Base-by-base conservation (phyloP, 441 rosid genomes). In the Biscutella laevigata region DNA sequence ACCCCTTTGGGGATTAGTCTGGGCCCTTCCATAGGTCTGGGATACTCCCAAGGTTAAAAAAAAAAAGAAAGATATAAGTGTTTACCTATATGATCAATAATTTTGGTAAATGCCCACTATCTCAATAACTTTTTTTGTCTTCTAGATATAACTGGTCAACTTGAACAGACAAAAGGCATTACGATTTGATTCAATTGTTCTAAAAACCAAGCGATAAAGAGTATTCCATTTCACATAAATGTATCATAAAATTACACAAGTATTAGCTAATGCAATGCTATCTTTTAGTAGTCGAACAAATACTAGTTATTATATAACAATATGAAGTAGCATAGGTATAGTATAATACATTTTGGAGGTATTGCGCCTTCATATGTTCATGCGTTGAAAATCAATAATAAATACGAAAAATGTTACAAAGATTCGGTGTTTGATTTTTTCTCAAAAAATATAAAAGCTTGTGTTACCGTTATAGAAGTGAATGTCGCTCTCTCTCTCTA, bases 371-470 rank as follows among this genome's bases (percentile, higher is more conserved):
- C 48, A 45, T 58, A 56, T 56, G 21, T 25, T 24, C 42, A 64
- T 49, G 53, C 53, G 57, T 57, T 47, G 69, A 56, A 54, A 47
- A 33, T n/a, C 6, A 56, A 26, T 25, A 33, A 38, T 46, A 46
- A 29, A 39, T 36, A 51, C 41, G 7, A 8, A 42, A 42, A 57
- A 28, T 50, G 64, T 57, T 41, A 51, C 42, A 50, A 65, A 66
- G 70, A 66, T 66, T 66, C 70, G 65, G 60, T 43, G 48, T 44
- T 66, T 43, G 70, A 66, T 66, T 66, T 65, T n/a, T n/a, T n/a
- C n/a, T n/a, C n/a, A n/a, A n/a, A n/a, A n/a, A n/a, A n/a, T n/a
- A n/a, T n/a, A n/a, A n/a, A n/a, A n/a, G n/a, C n/a, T n/a, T 40
- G 53, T 64, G 45, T 57, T 51, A 51, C 65, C 65, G 60, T 51